Evolutionary conservation across 805 yeast genomes (phyloP).

Genomic region (Teunomyces panamensis): DNA sequence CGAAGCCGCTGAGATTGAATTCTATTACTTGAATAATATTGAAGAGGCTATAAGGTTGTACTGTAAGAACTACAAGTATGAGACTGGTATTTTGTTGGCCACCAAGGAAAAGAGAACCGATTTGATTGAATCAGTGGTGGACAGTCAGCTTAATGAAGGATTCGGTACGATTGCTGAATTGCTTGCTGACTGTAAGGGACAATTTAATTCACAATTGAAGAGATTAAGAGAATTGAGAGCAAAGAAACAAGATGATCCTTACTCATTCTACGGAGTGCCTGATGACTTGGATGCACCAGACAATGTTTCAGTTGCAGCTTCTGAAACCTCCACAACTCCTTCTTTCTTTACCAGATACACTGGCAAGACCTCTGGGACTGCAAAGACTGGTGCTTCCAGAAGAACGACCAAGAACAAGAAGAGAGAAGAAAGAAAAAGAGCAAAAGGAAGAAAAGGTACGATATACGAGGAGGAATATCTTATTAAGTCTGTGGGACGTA

Average conservation of each 20-base stretch:
- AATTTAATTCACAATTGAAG: slow-evolving; percentile 74
- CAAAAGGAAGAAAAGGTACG: slow-evolving; percentile 97
- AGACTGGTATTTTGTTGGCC: slow-evolving; percentile 71
- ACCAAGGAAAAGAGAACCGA: slow-evolving; percentile 41
- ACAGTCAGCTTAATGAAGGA: slow-evolving; percentile 77
- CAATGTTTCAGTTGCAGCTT: slow-evolving; percentile 90
- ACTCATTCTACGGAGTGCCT: slow-evolving; percentile 71
- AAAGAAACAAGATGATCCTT: slow-evolving; percentile 83
- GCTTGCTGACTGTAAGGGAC: slow-evolving; percentile 89
- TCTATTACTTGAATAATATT: slow-evolving; percentile 56
- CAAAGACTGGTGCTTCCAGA: slow-evolving; percentile 93
- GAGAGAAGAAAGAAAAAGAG: slow-evolving; percentile 92
- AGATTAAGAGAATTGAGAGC: slow-evolving; percentile 81
- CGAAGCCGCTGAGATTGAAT: slow-evolving; percentile 78
- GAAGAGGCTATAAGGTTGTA: slow-evolving; percentile 62
- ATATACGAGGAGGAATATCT: slow-evolving; percentile 96
- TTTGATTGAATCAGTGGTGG: slow-evolving; percentile 58
- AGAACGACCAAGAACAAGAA: slow-evolving; percentile 88
- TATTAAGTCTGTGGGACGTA: slow-evolving; percentile 81
- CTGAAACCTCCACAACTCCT: slow-evolving; percentile 88
- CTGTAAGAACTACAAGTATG: slow-evolving; percentile 73
- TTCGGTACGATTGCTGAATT: slow-evolving; percentile 86
- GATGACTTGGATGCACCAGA: slow-evolving; percentile 75
- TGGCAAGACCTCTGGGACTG: slow-evolving; percentile 94
- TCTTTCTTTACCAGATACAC: slow-evolving; percentile 95